Evolutionary conservation across 805 yeast genomes (phyloP).

Genomic region (Kluyveromyces nonfermentans): DNA sequence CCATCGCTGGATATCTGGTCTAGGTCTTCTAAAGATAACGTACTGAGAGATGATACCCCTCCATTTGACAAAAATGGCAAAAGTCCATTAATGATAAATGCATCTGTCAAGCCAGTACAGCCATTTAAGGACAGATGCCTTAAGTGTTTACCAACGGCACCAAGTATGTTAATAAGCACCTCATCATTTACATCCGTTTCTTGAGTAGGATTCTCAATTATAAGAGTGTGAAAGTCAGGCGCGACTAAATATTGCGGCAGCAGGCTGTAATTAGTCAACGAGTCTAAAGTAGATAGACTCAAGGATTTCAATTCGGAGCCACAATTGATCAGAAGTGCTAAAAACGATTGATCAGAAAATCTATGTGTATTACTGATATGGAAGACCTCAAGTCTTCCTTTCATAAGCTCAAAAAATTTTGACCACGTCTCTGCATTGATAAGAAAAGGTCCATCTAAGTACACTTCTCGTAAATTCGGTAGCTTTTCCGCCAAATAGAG

Average conservation of each 20-base stretch:
- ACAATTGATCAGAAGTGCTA: slow-evolving; percentile 52
- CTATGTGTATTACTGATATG: slow-evolving; percentile 77
- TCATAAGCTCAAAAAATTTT: slow-evolving; percentile 52
- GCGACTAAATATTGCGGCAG: slow-evolving; percentile 53
- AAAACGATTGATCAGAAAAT: slow-evolving; percentile 57
- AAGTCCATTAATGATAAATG: slow-evolving; percentile 46
- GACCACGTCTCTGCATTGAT: slow-evolving; percentile 74
- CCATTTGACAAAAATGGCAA: slow-evolving; percentile 43
- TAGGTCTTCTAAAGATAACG: slow-evolving; percentile 47
- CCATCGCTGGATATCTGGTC: slow-evolving; percentile 67
- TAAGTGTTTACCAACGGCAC: slow-evolving; percentile 54
- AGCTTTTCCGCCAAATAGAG: slow-evolving; percentile 54
- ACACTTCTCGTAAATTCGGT: slow-evolving; percentile 40
- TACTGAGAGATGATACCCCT: slow-evolving; percentile 32
- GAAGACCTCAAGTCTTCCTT: slow-evolving; percentile 45
- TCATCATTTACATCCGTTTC: slow-evolving; percentile 65
- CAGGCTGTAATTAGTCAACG: slow-evolving; percentile 53
- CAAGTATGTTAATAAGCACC: slow-evolving; percentile 48
- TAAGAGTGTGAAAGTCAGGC: slow-evolving; percentile 40
- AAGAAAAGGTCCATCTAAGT: slow-evolving; percentile 85
- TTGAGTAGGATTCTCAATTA: slow-evolving; percentile 56
- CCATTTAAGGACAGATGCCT: slow-evolving; percentile 57
- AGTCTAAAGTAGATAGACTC: slow-evolving; percentile 62
- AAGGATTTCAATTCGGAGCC: slow-evolving; percentile 47
- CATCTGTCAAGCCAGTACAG: slow-evolving; percentile 64